Conservation (phyloP, 257 asterid genomes). For the Petunia secreta region DNA sequence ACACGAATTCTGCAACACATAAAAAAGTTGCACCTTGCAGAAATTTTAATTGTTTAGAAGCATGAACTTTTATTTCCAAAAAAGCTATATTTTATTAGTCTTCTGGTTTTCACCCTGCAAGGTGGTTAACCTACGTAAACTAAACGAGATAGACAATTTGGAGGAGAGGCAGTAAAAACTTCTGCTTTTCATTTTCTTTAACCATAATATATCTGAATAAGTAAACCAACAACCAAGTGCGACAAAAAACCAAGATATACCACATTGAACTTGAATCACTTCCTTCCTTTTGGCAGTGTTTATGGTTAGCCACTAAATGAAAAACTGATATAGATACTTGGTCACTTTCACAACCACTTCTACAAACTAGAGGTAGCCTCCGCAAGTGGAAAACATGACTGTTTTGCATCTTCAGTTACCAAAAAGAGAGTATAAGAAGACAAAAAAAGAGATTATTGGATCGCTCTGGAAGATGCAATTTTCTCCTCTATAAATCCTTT, state of each 20-base stretch:
- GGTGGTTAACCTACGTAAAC: neutral
- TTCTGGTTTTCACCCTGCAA: neutral
- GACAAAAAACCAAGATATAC: neutral
- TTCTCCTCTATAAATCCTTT: no score
- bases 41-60: neutral
- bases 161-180: neutral
- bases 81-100: neutral
- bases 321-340: neutral
- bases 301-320: neutral
- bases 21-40: neutral
- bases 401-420: no score
- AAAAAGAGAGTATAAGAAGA: no score
- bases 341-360: neutral
- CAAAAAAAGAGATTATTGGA: no score
- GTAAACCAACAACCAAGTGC: conserved; percentile 2
- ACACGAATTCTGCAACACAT: neutral
- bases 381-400: no score
- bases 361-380: no score
- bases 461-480: no score
- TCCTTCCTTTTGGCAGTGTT: neutral
- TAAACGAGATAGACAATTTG: neutral
- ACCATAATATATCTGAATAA: neutral
- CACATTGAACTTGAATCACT: neutral
- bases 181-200: neutral
- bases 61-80: neutral